phyloP scores from a whole-genome alignment of 2,329 filamentous ascomycete genomes.

The Chalaropsis thielavioides region DNA sequence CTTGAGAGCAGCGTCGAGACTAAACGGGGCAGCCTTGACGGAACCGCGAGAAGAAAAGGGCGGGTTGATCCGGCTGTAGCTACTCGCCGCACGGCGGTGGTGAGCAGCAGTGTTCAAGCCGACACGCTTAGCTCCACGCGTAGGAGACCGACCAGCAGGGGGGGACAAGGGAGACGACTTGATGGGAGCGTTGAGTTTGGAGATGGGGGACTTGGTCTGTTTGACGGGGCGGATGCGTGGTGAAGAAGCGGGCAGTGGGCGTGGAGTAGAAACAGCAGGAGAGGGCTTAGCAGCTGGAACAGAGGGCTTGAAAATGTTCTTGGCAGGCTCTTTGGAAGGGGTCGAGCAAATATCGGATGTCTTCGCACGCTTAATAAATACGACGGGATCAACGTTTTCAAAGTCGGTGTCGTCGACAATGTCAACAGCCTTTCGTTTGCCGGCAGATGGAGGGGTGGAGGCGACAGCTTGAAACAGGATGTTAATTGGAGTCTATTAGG shows the following conservation, averaged over 20 bases:
- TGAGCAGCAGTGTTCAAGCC: constrained; percentile 48
- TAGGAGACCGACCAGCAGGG: constrained; percentile 68
- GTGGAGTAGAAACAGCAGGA: constrained; percentile 26
- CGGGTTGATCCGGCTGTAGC: constrained; percentile 56
- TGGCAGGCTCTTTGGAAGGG: constrained; percentile 28
- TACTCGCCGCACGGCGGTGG: constrained; percentile 40
- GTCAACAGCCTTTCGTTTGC: constrained; percentile 45
- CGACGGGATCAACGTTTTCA: constrained; percentile 47
- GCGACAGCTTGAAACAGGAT: neutral
- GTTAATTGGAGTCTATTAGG: constrained; percentile 19
- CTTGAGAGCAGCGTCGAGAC: constrained; percentile 68
- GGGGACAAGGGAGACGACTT: constrained; percentile 36
- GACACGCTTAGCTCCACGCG: constrained; percentile 46
- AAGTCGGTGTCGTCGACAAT: constrained; percentile 35
- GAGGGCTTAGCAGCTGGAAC: constrained; percentile 22
- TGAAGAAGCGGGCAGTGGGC: constrained; percentile 22
- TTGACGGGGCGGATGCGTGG: constrained; percentile 33
- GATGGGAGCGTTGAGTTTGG: constrained; percentile 28
- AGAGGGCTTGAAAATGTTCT: constrained; percentile 37
- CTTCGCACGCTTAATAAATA: constrained; percentile 47
- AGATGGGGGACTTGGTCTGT: constrained; percentile 38
- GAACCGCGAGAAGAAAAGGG: constrained; percentile 42
- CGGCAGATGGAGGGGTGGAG: constrained; percentile 25
- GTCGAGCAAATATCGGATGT: constrained; percentile 22
- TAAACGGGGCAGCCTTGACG: constrained; percentile 50